Evolutionary conservation across 164 flowering plant genomes (phyloP).

Genomic region (Chimonanthus salicifolius): DNA sequence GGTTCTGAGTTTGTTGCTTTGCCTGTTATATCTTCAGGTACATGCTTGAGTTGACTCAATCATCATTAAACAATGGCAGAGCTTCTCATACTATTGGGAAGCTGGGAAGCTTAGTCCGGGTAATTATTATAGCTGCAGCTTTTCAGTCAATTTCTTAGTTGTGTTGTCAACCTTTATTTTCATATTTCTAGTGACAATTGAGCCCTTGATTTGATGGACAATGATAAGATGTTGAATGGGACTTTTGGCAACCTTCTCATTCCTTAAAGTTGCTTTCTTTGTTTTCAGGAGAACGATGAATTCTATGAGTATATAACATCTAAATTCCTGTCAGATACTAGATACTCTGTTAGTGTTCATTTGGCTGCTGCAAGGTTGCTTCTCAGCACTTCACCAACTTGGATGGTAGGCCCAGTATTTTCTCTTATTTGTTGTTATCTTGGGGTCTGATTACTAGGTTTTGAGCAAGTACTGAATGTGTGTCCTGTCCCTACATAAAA

Average conservation of each 20-base stretch:
- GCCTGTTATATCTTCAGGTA: conserved; percentile 39
- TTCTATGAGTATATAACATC: conserved; percentile 87
- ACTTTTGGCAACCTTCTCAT: neutral
- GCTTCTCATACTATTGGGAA: conserved; percentile 74
- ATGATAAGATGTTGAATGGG: neutral
- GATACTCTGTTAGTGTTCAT: conserved; percentile 57
- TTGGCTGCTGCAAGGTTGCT: conserved; percentile 87
- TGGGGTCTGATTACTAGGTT: neutral
- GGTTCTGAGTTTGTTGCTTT: conserved; percentile 1
- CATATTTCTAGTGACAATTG: neutral
- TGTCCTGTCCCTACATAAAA: conserved; percentile 11
- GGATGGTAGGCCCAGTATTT: conserved; percentile 50
- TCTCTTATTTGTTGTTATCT: neutral
- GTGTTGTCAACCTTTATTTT: neutral
- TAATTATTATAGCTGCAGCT: conserved; percentile 18
- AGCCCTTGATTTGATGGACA: neutral
- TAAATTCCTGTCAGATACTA: conserved; percentile 56
- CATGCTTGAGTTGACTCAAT: conserved; percentile 55
- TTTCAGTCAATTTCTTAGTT: neutral
- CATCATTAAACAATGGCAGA: conserved; percentile 50
- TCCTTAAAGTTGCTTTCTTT: neutral
- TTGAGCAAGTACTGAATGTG: neutral
- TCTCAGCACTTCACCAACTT: conserved; percentile 63
- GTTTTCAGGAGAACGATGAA: conserved; percentile 88
- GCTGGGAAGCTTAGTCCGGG: conserved; percentile 73